phyloP scores from a whole-genome alignment of 371 early-diverging fungal species.

The Haplosporangium sp. region DNA sequence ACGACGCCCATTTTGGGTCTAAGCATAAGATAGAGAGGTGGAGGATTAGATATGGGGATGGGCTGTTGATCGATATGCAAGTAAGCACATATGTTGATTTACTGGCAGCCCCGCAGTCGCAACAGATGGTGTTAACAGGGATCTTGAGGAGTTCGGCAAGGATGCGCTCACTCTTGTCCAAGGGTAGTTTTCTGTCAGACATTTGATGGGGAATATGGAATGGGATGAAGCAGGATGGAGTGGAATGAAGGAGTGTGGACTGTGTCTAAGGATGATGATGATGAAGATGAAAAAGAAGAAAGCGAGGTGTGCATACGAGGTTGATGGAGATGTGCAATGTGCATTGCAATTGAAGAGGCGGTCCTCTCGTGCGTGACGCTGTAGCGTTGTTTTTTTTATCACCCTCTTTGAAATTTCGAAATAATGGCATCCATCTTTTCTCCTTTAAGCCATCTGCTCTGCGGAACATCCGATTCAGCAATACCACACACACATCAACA shows the following conservation, averaged over 20 bases:
- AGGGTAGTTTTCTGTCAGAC: constrained; percentile 50
- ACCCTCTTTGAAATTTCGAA: no score
- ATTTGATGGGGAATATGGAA: constrained; percentile 6
- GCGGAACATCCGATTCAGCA: no score
- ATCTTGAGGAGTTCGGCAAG: constrained; percentile 76
- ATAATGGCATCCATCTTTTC: no score
- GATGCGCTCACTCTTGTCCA: constrained; percentile 63
- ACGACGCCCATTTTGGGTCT: constrained; percentile 97
- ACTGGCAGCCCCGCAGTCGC: constrained; percentile 85
- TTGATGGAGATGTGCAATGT: neutral
- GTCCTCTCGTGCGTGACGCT: no score
- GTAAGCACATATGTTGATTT: constrained; percentile 20
- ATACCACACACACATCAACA: neutral
- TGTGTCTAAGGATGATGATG: neutral
- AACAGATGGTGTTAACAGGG: constrained; percentile 83
- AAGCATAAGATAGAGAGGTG: constrained; percentile 4
- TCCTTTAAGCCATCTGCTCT: no score
- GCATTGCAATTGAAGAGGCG: neutral
- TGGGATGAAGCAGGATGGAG: neutral
- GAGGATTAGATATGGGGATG: neutral
- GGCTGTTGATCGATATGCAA: neutral
- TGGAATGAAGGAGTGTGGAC: constrained; percentile 1
- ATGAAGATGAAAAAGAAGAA: neutral
- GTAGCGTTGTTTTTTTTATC: no score
- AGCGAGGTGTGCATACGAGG: neutral